Base-by-base conservation (phyloP, 2,329 filamentous ascomycete genomes). In the Neofusicoccum sp. region DNA sequence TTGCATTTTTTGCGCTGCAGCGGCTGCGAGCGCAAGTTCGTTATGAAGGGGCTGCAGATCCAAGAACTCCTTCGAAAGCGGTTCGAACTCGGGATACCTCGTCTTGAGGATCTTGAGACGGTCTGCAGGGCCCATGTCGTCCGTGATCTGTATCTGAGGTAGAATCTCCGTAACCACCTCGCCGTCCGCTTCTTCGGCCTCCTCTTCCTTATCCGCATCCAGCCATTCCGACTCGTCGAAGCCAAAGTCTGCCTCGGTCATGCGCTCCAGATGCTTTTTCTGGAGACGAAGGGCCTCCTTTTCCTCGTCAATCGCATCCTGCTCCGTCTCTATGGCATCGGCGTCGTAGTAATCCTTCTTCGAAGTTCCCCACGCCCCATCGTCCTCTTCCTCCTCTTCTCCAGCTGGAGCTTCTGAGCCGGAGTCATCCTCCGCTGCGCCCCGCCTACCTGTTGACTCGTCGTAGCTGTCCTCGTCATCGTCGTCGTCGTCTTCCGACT, bases 291-390 rank as follows among this genome's bases (percentile, higher is more conserved):
- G 87, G 3, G 93, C 95, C 73, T 99, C 96, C 9, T 84, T 86
- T 75, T 99, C 96, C 79, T 99, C 95, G 70, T 95, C 93, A 33
- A 96, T 76, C 0, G 95, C 95, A 75, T 88, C 86, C 63, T 85
- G 83, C 69, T 89, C 86, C 1, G 85, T 88, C 69, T 88, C 85
- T 61, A 88, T 87, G 8, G 79, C 79, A 74, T 99, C 93, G 66
- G 91, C 90, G 78, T 96, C 85, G 76, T 99, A 99, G 77, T 97
- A 96, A 68, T 96, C 93, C 63, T 89, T 89, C 73, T 86, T 93
- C 2, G 90, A 92, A 4, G 89, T 84, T 31, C 93, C 95, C 93
- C 95, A 98, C 71, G 87, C 93, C 43, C 85, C 86, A 56, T 86
- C 74, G 16, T 85, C 81, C 44, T 83, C 82, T 6, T 84, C 82